Evolutionary conservation across 148 eudicot genomes (phyloP).

Genomic region (Drosera capensis): DNA sequence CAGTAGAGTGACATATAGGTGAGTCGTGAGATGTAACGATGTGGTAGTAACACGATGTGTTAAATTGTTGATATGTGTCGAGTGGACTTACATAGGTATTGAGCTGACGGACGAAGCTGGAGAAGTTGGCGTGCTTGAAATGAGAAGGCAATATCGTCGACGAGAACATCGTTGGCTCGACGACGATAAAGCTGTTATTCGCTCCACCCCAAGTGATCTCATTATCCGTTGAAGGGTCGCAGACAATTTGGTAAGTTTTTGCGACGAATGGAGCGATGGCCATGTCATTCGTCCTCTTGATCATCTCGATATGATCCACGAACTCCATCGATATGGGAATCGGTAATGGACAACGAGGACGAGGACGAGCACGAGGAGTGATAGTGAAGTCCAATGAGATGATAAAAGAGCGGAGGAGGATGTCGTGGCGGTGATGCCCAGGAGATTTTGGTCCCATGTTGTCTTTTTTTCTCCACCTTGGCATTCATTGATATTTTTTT

Average conservation of each 20-base stretch:
- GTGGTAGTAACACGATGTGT: background rate
- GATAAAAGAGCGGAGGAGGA: too few relatives aligned
- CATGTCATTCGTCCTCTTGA: too few relatives aligned
- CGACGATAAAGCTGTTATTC: conserved; percentile 6
- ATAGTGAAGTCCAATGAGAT: too few relatives aligned
- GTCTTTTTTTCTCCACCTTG: too few relatives aligned
- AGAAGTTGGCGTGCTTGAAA: conserved; percentile 10
- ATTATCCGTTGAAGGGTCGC: conserved; percentile 4
- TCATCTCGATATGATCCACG: too few relatives aligned
- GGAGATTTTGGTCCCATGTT: too few relatives aligned
- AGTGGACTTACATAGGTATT: conserved; percentile 6
- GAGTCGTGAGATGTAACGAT: background rate
- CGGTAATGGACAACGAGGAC: too few relatives aligned
- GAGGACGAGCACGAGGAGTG: too few relatives aligned
- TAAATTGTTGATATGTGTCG: background rate
- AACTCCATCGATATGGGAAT: too few relatives aligned
- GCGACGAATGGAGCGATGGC: conserved; percentile 1
- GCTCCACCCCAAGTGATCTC: conserved; percentile 3
- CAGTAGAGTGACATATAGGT: background rate
- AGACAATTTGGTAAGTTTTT: conserved; percentile 6
- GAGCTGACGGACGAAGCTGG: conserved; percentile 10
- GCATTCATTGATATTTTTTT: too few relatives aligned
- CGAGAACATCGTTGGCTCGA: conserved; percentile 1
- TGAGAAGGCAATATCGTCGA: background rate
- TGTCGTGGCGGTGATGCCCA: too few relatives aligned